A percentile compares a stretch with the other conserved stretches of the same genome.
phyloP scores from a whole-genome alignment of 164 flowering plant genomes.

The Annona squamosa region DNA sequence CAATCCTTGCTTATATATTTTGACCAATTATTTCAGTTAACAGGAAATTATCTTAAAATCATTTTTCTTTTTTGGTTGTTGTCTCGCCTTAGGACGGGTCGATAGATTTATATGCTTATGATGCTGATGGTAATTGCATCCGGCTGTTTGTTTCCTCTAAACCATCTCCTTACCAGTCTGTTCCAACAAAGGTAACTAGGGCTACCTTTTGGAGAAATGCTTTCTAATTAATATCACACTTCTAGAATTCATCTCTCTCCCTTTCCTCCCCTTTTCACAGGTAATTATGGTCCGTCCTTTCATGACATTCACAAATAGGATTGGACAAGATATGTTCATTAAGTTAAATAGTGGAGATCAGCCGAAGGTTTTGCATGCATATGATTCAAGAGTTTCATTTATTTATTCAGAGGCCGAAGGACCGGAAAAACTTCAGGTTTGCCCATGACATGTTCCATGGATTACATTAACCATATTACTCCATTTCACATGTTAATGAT shows the following conservation, averaged over 20 bases:
- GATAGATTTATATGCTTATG: conserved; percentile 69
- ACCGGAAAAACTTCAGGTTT: conserved; percentile 67
- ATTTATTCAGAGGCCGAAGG: conserved; percentile 39
- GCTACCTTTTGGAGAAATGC: background rate
- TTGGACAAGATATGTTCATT: conserved; percentile 64
- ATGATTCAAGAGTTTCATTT: conserved; percentile 79
- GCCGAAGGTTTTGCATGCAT: conserved; percentile 59
- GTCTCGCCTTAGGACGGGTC: conserved; percentile 68
- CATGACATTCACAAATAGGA: conserved; percentile 88
- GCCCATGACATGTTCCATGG: too few species aligned
- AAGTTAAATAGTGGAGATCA: conserved; percentile 66
- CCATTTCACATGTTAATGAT: too few species aligned
- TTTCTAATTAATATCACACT: background rate
- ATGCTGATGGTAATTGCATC: conserved; percentile 63
- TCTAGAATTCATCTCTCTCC: conserved; percentile 6
- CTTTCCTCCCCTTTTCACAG: conserved; percentile 22
- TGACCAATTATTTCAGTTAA: background rate
- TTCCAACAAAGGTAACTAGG: conserved; percentile 78
- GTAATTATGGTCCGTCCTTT: conserved; percentile 77
- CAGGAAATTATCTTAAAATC: background rate
- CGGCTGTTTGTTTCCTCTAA: conserved; percentile 78
- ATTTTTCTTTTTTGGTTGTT: background rate
- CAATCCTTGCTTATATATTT: background rate
- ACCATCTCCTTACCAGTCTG: conserved; percentile 77
- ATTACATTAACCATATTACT: too few species aligned